phyloP scores from a whole-genome alignment of 75 land plant species.

The Ceratopteris richardii region DNA sequence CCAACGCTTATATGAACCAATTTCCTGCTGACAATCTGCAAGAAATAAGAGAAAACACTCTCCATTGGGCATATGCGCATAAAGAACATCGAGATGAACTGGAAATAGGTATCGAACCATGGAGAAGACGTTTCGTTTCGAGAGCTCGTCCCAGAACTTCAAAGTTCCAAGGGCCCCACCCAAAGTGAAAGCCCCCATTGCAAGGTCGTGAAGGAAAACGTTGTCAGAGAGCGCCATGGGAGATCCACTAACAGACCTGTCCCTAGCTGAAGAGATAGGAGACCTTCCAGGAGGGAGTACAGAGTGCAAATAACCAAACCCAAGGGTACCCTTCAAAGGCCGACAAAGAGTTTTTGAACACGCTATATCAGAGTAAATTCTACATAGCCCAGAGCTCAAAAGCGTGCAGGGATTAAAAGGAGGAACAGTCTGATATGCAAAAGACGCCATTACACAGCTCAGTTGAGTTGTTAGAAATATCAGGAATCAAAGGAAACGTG shows the following conservation, averaged over 20 bases:
- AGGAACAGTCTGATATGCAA: no score
- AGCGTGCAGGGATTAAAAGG: no score
- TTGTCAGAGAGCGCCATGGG: not conserved
- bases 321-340: no score
- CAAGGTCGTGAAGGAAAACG: slow-evolving; percentile 26
- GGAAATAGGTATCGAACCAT: slow-evolving; percentile 35
- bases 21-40: slow-evolving; percentile 57
- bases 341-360: no score
- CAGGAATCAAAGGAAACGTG: no score
- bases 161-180: slow-evolving; percentile 45
- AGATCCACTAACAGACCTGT: no score
- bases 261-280: not conserved
- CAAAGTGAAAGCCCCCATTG: slow-evolving; percentile 28
- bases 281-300: no score
- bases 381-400: no score
- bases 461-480: no score
- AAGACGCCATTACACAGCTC: no score
- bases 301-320: no score
- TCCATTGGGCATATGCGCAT: not conserved
- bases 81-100: not conserved
- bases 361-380: no score
- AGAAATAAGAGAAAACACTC: not conserved
- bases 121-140: slow-evolving; percentile 53
- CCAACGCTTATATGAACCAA: slow-evolving; percentile 89
- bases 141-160: slow-evolving; percentile 58